Evolutionary conservation across 2,329 filamentous ascomycete species (phyloP).

Genomic region (Teratosphaeria destructans): DNA sequence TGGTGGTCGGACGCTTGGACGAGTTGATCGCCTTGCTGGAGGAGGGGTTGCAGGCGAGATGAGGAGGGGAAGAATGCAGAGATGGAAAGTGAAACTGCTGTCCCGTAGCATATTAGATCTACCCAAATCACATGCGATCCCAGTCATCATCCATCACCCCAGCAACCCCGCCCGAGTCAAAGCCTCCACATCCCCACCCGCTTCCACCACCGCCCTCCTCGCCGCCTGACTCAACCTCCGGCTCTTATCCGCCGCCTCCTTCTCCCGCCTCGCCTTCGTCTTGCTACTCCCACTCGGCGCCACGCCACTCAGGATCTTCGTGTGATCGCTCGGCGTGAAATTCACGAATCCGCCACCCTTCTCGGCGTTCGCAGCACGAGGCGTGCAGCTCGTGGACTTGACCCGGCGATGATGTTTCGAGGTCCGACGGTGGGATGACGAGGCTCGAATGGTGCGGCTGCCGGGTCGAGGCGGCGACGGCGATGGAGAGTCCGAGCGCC

Average conservation of each 20-base stretch:
- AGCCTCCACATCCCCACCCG: constrained; percentile 52
- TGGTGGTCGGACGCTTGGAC: constrained; percentile 24
- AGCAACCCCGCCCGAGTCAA: constrained; percentile 34
- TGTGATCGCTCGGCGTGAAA: constrained; percentile 71
- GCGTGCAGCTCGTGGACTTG: constrained; percentile 19
- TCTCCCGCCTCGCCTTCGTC: constrained; percentile 86
- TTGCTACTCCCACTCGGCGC: constrained; percentile 85
- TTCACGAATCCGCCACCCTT: constrained; percentile 59
- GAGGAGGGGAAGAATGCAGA: background rate
- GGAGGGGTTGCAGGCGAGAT: constrained; percentile 9
- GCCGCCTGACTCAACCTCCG: constrained; percentile 58
- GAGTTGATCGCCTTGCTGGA: constrained; percentile 22
- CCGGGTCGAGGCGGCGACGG: constrained; percentile 19
- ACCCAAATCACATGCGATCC: background rate
- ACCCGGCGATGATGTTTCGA: constrained; percentile 17
- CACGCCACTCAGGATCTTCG: constrained; percentile 74
- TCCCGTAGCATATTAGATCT: background rate
- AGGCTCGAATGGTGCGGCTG: constrained; percentile 9
- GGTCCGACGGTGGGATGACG: constrained; percentile 6
- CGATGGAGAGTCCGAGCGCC: constrained; percentile 14
- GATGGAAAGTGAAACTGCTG: background rate
- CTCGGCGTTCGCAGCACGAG: constrained; percentile 32
- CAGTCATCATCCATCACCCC: constrained; percentile 2
- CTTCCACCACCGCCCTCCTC: constrained; percentile 57
- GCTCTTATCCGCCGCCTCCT: constrained; percentile 71